Percentiles rank a stretch among this genome's conserved stretches.
These are phyloP conservation scores for Salix arbutifolia DNA, from an alignment of 345 rosid species.

Conservation along the genomic window DNA sequence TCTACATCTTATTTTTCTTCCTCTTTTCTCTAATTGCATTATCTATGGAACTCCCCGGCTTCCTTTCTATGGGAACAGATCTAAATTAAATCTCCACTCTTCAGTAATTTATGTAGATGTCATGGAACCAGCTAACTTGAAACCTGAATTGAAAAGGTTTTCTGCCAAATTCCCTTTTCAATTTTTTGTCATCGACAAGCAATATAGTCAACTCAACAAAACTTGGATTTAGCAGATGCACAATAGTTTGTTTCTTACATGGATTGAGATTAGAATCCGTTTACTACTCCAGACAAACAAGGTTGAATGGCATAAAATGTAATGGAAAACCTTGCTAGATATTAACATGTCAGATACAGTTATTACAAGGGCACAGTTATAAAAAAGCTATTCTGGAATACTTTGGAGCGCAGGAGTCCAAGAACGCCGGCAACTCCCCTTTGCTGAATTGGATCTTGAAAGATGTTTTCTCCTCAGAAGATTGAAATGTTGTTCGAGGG, in stretches of 20 bases:
- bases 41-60: too few species aligned
- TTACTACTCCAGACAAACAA: not conserved
- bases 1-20: not conserved
- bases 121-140: too few species aligned
- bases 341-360: not conserved
- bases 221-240: not conserved
- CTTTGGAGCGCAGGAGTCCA: conserved; percentile 41
- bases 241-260: not conserved
- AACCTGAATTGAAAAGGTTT: too few species aligned
- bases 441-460: conserved; percentile 1
- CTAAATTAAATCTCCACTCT: not conserved
- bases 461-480: conserved; percentile 12
- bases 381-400: conserved; percentile 38
- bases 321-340: not conserved
- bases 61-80: too few species aligned
- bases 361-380: not conserved
- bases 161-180: too few species aligned
- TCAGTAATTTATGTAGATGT: not conserved
- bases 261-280: not conserved
- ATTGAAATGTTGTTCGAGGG: conserved; percentile 33
- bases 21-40: not conserved
- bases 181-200: too few species aligned
- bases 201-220: too few species aligned
- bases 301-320: not conserved
- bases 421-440: conserved; percentile 12